Conservation (phyloP, 768 basidiomycete genomes). For the Mrakia frigida region DNA sequence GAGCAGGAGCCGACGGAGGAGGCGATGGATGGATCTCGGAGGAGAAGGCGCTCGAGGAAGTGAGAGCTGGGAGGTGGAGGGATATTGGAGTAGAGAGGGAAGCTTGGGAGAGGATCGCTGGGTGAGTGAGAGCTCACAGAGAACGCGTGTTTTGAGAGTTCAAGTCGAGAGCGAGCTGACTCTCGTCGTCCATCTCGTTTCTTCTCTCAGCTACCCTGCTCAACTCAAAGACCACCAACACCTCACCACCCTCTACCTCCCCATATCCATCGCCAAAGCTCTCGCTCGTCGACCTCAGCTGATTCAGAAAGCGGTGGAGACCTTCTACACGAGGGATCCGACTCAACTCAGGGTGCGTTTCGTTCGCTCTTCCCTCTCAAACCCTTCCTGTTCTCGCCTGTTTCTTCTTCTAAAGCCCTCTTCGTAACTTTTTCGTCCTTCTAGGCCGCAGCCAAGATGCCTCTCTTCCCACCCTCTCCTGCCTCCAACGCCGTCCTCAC, state of each 20-base stretch:
- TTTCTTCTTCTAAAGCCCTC: background rate
- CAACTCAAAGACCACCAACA: conserved; percentile 65
- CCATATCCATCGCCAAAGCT: conserved; percentile 69
- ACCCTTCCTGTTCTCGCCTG: background rate
- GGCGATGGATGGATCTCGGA: conserved; percentile 37
- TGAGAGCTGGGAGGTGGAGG: conserved; percentile 44
- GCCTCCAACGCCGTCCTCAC: conserved; percentile 50
- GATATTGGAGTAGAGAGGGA: conserved; percentile 57
- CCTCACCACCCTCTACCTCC: conserved; percentile 69
- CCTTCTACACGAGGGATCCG: conserved; percentile 93
- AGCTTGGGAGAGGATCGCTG: conserved; percentile 65
- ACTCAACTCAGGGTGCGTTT: conserved; percentile 72
- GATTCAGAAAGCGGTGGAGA: conserved; percentile 78
- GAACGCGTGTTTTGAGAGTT: background rate
- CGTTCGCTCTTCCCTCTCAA: background rate
- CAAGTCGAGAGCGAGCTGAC: background rate
- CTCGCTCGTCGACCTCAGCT: conserved; percentile 61
- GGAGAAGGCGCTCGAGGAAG: conserved; percentile 38
- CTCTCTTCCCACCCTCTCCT: conserved; percentile 76
- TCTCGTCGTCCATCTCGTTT: background rate
- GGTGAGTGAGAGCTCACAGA: conserved; percentile 47
- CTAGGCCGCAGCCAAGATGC: conserved; percentile 85
- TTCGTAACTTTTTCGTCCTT: background rate
- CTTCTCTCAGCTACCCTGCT: conserved; percentile 59
- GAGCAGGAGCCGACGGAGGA: conserved; percentile 14